A percentile compares a stretch with the other conserved stretches of the same genome.
phyloP scores from a whole-genome alignment of 805 yeast genomes.

The Zygosaccharomyces bisporus region DNA sequence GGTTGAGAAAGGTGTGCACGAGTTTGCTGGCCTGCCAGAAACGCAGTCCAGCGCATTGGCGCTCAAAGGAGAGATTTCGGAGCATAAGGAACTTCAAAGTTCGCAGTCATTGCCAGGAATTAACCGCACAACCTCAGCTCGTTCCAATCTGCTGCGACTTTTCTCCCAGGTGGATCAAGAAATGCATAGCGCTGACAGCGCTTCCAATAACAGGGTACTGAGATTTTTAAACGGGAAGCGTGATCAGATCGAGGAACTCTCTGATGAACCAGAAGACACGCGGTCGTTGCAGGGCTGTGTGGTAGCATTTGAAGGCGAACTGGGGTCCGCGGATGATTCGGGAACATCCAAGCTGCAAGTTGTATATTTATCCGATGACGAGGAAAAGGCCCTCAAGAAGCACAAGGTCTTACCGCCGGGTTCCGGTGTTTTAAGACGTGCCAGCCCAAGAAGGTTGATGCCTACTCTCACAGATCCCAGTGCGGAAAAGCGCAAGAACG shows the following conservation, averaged over 20 bases:
- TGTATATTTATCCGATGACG: slow-evolving; percentile 5
- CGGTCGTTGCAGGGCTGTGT: slow-evolving; percentile 4
- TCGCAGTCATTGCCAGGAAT: not conserved
- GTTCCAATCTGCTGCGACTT: not conserved
- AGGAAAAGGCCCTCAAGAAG: not conserved
- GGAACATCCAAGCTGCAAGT: slow-evolving; percentile 5
- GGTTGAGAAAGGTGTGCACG: not conserved
- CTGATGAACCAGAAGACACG: not conserved
- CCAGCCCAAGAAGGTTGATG: slow-evolving; percentile 6
- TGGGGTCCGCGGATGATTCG: slow-evolving; percentile 4
- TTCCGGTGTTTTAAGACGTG: slow-evolving; percentile 3
- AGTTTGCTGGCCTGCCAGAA: not conserved
- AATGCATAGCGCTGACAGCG: not conserved
- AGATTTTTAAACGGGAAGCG: not conserved
- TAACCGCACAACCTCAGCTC: not conserved
- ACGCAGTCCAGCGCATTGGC: not conserved
- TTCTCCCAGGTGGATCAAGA: slow-evolving; percentile 1
- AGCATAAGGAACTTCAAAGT: not conserved
- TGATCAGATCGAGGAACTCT: not conserved
- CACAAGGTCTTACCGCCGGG: slow-evolving; percentile 3
- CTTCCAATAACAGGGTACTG: not conserved
- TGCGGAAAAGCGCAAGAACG: slow-evolving; percentile 17
- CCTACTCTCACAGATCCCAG: slow-evolving; percentile 13
- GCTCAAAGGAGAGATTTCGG: not conserved
- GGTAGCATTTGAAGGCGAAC: slow-evolving; percentile 6